phyloP scores from a whole-genome alignment of 1,284 basidiomycete genomes.

The Vanrija pseudolonga region DNA sequence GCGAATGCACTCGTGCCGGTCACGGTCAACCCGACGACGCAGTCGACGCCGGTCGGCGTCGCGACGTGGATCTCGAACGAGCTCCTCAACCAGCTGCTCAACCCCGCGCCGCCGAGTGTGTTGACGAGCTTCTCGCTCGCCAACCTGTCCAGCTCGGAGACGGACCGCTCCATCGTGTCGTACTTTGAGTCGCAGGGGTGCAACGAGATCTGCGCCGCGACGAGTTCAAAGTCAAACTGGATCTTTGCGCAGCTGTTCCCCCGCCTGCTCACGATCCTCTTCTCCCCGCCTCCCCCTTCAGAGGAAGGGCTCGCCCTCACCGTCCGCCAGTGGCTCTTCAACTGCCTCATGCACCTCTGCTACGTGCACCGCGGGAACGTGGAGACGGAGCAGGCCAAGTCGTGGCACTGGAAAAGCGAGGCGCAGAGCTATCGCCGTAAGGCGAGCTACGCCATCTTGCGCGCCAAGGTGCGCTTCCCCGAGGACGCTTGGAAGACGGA shows the following conservation, averaged over 20 bases:
- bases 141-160: background rate
- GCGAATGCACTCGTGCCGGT: too few species aligned
- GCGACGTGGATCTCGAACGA: too few species aligned
- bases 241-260: conserved; percentile 21
- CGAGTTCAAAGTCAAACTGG: conserved; percentile 18
- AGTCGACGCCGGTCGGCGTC: background rate
- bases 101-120: conserved; percentile 1
- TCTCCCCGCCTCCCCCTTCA: background rate
- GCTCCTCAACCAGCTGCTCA: background rate
- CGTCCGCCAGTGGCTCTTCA: conserved; percentile 13
- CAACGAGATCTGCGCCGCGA: conserved; percentile 18
- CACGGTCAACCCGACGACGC: background rate
- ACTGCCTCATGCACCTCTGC: conserved; percentile 15
- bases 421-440: conserved; percentile 4
- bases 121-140: conserved; percentile 9
- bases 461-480: conserved; percentile 13
- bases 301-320: conserved; percentile 1
- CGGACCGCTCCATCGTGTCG: conserved; percentile 11
- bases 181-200: conserved; percentile 21
- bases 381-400: conserved; percentile 9
- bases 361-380: conserved; percentile 22
- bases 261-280: conserved; percentile 9
- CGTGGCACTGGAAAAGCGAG: conserved; percentile 9
- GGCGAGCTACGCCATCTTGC: conserved; percentile 15
- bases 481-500: conserved; percentile 18